Evolutionary conservation across 2,329 filamentous ascomycete species (phyloP).

Genomic region (Pleurostoma richardsiae): DNA sequence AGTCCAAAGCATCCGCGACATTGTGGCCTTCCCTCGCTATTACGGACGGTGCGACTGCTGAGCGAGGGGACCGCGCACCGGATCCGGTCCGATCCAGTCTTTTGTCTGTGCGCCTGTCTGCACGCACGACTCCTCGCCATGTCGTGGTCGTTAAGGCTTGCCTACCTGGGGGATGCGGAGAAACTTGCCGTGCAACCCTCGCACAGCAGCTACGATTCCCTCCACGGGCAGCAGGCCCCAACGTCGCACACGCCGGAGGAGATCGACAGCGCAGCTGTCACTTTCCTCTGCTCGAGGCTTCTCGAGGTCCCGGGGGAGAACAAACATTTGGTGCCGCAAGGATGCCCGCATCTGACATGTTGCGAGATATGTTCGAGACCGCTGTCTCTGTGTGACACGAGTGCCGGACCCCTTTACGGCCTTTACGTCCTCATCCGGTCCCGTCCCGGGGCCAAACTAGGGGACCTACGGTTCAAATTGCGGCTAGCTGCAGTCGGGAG

Average conservation of each 20-base stretch:
- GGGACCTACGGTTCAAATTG: background rate
- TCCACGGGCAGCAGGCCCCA: background rate
- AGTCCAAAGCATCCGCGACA: slow-evolving; percentile 76
- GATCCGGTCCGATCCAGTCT: slow-evolving; percentile 1
- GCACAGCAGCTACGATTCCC: background rate
- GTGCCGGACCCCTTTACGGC: background rate
- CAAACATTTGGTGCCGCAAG: background rate
- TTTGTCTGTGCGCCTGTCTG: background rate
- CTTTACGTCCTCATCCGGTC: slow-evolving; percentile 18
- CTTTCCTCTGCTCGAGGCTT: too few relatives aligned
- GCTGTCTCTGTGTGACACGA: too few relatives aligned
- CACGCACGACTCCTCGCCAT: slow-evolving; percentile 5
- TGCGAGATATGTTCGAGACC: slow-evolving; percentile 6
- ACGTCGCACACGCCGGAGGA: background rate
- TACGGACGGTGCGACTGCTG: slow-evolving; percentile 58
- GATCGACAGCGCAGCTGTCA: background rate
- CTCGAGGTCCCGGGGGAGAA: background rate
- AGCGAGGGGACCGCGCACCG: slow-evolving; percentile 6
- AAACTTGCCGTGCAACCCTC: slow-evolving; percentile 18
- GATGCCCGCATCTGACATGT: slow-evolving; percentile 17
- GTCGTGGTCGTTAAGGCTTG: slow-evolving; percentile 31
- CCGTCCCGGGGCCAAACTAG: background rate
- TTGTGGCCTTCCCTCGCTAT: slow-evolving; percentile 80
- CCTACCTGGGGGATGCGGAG: slow-evolving; percentile 27
- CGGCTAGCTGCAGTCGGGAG: background rate